Evolutionary conservation across 2,329 filamentous ascomycete genomes (phyloP).

Genomic region (Ceratocystis ficicola): DNA sequence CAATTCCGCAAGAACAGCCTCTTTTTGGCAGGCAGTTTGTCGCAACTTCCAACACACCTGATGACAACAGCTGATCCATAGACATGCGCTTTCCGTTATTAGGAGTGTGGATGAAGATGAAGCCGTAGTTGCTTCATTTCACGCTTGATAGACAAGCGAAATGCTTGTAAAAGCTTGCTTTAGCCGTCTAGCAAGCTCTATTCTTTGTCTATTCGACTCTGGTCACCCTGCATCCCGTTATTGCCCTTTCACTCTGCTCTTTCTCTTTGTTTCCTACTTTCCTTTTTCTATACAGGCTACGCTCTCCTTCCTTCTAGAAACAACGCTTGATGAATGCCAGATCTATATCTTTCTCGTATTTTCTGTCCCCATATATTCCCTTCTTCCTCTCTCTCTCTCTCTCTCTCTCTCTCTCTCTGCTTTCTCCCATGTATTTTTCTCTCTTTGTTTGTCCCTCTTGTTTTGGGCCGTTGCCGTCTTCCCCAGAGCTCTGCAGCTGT

Average conservation of each 20-base stretch:
- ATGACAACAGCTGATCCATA: neutral
- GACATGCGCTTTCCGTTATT: neutral
- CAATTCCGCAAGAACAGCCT: neutral
- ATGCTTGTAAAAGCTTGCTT: neutral
- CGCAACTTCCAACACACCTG: neutral
- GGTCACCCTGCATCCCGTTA: neutral
- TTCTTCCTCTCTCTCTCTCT: neutral
- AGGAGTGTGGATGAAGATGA: neutral
- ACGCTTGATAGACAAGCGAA: conserved; percentile 10
- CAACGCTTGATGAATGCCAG: neutral
- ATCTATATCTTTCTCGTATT: neutral
- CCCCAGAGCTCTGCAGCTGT: no score
- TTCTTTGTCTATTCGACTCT: neutral
- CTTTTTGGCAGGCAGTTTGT: neutral
- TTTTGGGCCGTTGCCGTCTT: neutral
- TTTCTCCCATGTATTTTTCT: neutral
- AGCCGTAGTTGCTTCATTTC: neutral
- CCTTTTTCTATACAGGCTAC: neutral
- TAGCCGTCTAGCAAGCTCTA: neutral
- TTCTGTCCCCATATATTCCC: neutral
- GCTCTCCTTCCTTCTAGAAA: neutral
- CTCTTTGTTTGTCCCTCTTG: neutral
- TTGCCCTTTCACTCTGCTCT: conserved; percentile 3
- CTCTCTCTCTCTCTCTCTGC: neutral
- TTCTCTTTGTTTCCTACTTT: conserved; percentile 7